A percentile compares a stretch with the other conserved stretches of the same genome.
phyloP scores from a whole-genome alignment of 495 filamentous ascomycete species.

The Aspergillus sparsus region DNA sequence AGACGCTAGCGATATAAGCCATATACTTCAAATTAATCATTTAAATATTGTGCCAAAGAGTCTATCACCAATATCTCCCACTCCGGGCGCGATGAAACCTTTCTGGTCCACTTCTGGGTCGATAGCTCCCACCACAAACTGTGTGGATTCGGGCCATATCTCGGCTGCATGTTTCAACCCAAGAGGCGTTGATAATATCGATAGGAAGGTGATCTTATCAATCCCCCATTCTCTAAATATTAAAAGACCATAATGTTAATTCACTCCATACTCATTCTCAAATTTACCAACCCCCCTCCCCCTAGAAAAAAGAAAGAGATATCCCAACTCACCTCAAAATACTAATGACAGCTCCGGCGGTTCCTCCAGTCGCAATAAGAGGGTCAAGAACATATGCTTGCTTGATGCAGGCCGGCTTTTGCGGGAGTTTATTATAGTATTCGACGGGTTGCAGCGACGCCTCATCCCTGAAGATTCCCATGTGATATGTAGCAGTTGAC shows the following conservation, averaged over 20 bases:
- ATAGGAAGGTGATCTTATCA: slow-evolving; percentile 68
- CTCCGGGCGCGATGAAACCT: slow-evolving; percentile 82
- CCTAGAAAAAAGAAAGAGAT: background rate
- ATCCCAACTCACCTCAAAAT: slow-evolving; percentile 54
- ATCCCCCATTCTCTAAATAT: slow-evolving; percentile 72
- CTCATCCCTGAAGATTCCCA: slow-evolving; percentile 85
- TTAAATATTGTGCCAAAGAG: slow-evolving; percentile 72
- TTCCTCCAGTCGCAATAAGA: slow-evolving; percentile 87
- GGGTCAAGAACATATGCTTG: slow-evolving; percentile 79
- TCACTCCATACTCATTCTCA: no score
- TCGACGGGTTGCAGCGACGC: slow-evolving; percentile 80
- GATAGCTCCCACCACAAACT: slow-evolving; percentile 76
- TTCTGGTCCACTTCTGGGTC: slow-evolving; percentile 66
- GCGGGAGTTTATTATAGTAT: slow-evolving; percentile 91
- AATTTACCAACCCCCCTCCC: background rate
- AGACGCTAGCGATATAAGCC: no score
- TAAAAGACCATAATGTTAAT: background rate
- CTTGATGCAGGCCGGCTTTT: slow-evolving; percentile 49
- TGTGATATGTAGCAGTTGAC: slow-evolving; percentile 62
- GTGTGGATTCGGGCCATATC: slow-evolving; percentile 68
- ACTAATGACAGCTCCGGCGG: slow-evolving; percentile 79
- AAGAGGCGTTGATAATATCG: slow-evolving; percentile 63
- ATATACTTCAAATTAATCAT: background rate
- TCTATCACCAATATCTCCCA: slow-evolving; percentile 87
- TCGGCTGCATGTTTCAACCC: slow-evolving; percentile 68